These are phyloP conservation scores for Xylona heveae DNA, from an alignment of 495 filamentous ascomycete species.

Conservation along the genomic window DNA sequence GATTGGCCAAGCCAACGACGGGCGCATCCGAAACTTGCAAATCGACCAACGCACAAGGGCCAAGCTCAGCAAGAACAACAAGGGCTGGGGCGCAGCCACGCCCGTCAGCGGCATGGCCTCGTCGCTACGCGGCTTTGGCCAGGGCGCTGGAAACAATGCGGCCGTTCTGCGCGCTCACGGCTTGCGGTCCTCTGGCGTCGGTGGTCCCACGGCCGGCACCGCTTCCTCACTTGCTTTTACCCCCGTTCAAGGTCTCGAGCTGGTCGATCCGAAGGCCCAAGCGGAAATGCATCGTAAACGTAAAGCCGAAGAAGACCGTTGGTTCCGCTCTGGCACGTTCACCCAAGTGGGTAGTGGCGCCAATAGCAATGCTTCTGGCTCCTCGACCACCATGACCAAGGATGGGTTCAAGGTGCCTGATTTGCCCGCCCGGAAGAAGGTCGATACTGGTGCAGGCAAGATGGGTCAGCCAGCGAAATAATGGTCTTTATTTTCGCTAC, in stretches of 20 bases:
- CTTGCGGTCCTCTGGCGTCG: conserved; percentile 55
- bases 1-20: conserved; percentile 76
- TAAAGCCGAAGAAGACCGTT: conserved; percentile 84
- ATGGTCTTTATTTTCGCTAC: too few species aligned
- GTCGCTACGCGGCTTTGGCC: conserved; percentile 57
- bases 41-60: conserved; percentile 87
- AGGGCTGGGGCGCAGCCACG: conserved; percentile 76
- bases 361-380: conserved; percentile 11
- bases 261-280: conserved; percentile 83
- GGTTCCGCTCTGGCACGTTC: conserved; percentile 92
- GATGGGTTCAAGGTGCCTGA: conserved; percentile 21
- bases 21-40: conserved; percentile 66
- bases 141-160: conserved; percentile 30
- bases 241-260: conserved; percentile 81
- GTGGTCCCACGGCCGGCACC: conserved; percentile 43
- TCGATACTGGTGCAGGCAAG: conserved; percentile 10
- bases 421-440: conserved; percentile 16
- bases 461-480: too few species aligned
- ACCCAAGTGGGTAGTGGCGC: conserved; percentile 53
- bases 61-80: conserved; percentile 83
- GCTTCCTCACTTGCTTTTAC: conserved; percentile 82
- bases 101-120: conserved; percentile 47
- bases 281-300: conserved; percentile 56
- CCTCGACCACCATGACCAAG: conserved; percentile 7
- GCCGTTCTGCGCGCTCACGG: conserved; percentile 53